Evolutionary conservation across 306 rosid species (phyloP), one percentile per base, ranked within the genome.

Genomic region (Casuarina glauca): DNA sequence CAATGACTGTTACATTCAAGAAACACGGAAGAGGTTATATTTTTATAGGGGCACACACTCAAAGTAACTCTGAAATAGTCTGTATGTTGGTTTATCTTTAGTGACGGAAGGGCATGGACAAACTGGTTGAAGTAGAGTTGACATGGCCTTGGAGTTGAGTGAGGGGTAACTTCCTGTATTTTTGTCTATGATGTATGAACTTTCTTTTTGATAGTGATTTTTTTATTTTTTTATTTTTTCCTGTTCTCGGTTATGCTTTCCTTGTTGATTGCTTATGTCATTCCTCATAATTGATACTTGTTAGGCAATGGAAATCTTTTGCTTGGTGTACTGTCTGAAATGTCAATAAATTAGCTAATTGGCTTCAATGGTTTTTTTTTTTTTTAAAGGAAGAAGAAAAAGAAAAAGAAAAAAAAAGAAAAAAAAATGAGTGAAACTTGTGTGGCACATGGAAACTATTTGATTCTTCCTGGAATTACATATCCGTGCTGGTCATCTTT

Each of bases 401-500:
- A 26, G 0, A 26, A 26, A 26, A 26, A 26, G 32, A 26, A 26
- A 26, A 26, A 26, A 26, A 26, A 26, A 26, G 32, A 63, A 20
- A 5, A 38, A 39, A 38, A 38, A 36, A 35, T 36, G 32, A 26
- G 41, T 20, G 6, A 63, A 63, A 39, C 39, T 38, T 12, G 9
- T 16, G 8, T 46, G 4, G 75, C 61, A 50, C 35, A 36, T 15
- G 35, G 58, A 71, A 13, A 4, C 32, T 32, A 45, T 72, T 72
- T 72, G 35, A 32, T 49, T 67, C 71, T 42, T 9, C 48, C 71
- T 16, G 1, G 5, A 43, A 41, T 41, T 17, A 45, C 32, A 55
- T 62, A 72, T 82, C 45, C 55, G 66, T 63, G 61, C 49, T 85
- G 75, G 79, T 87, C 73, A 66, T 78, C 70, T 45, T 19, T 32